Evolutionary conservation across 1,139 yeast genomes (phyloP).

Genomic region (Zhuliangozyma blackwelliae): DNA sequence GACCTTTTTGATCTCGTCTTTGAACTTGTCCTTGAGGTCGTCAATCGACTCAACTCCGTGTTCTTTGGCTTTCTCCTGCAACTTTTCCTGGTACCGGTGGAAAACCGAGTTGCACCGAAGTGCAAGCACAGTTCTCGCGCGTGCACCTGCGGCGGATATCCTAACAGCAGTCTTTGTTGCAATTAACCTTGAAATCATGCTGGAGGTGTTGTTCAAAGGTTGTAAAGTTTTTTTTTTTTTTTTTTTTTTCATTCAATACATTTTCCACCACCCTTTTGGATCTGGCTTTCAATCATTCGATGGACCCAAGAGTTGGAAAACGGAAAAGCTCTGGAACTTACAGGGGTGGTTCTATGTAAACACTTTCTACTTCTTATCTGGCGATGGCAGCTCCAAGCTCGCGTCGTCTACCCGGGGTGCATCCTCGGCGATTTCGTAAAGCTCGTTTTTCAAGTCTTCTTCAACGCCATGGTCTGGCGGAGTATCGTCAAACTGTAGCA

Average conservation of each 20-base stretch:
- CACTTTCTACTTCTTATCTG: constrained; percentile 2
- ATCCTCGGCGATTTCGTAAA: constrained; percentile 61
- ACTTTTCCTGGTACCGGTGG: constrained; percentile 26
- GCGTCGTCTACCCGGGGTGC: constrained; percentile 41
- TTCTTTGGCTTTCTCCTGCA: constrained; percentile 32
- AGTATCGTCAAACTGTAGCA: constrained; percentile 66
- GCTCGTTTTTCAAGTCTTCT: constrained; percentile 47
- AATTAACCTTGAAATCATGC: no score
- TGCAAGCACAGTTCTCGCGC: no score
- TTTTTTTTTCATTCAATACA: no score
- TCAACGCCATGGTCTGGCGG: constrained; percentile 27
- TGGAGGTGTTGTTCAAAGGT: no score
- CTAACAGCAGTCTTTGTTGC: no score
- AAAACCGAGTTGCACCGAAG: constrained; percentile 9
- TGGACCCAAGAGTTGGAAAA: no score
- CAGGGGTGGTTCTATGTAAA: no score
- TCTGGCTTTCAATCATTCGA: no score
- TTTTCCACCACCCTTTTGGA: no score
- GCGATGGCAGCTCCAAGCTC: constrained; percentile 13
- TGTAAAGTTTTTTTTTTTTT: no score
- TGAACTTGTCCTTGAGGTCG: constrained; percentile 59
- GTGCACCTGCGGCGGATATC: no score
- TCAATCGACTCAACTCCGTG: constrained; percentile 45
- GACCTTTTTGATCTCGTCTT: constrained; percentile 54
- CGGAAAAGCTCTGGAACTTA: no score